These are phyloP conservation scores for Nitzschia palea DNA, from an alignment of 108 stramenopile species.

Conservation along the genomic window DNA sequence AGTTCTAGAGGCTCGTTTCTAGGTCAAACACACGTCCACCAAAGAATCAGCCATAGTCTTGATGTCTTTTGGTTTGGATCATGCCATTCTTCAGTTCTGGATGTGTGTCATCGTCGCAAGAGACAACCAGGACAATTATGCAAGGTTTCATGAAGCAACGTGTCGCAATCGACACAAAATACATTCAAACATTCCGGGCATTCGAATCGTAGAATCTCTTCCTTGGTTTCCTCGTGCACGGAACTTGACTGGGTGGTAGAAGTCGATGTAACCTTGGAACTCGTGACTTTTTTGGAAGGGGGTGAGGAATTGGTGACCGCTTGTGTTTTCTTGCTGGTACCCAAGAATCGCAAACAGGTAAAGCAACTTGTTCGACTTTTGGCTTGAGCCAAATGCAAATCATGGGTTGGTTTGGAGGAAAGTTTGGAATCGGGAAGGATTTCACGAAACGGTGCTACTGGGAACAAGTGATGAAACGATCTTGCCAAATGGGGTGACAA, in stretches of 20 bases:
- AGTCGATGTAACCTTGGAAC: neutral
- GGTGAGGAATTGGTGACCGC: neutral
- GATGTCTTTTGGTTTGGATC: no score
- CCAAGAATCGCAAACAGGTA: conserved; percentile 65
- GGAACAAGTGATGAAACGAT: conserved; percentile 93
- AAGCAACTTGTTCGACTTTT: conserved; percentile 51
- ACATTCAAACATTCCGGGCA: conserved; percentile 84
- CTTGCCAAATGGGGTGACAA: conserved; percentile 84
- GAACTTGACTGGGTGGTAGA: neutral
- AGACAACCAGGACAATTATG: conserved; percentile 94
- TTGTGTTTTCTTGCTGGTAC: conserved; percentile 2
- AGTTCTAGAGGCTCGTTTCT: no score
- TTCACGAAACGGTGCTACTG: conserved; percentile 82
- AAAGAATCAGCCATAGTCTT: no score
- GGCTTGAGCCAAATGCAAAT: conserved; percentile 13
- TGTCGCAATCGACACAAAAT: conserved; percentile 91
- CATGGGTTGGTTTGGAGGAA: neutral
- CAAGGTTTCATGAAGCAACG: conserved; percentile 85
- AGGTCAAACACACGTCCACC: no score
- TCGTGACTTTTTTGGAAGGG: no score
- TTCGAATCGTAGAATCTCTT: conserved; percentile 55
- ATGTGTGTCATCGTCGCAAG: no score
- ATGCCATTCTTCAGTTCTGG: no score
- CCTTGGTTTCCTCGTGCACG: neutral
- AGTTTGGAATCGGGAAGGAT: conserved; percentile 29